Conservation (phyloP, 768 basidiomycete species). For the Calocybe gangraenosa region DNA sequence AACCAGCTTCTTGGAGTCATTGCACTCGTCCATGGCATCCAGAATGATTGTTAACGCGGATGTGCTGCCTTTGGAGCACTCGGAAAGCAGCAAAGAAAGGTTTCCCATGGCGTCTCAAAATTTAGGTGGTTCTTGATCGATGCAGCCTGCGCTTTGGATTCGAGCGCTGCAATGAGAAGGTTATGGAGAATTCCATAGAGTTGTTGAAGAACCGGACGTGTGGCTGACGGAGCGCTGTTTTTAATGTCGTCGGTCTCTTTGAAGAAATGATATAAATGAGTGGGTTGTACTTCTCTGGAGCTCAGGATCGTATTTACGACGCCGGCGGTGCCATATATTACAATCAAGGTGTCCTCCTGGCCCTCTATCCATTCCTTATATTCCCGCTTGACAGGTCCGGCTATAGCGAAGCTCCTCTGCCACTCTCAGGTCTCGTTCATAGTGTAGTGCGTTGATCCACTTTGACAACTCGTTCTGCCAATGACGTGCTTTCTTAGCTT, state of each 20-base stretch:
- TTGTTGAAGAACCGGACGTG: background rate
- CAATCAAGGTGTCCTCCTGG: background rate
- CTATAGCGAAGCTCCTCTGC: background rate
- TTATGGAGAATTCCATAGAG: background rate
- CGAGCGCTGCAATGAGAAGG: background rate
- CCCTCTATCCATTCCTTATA: background rate
- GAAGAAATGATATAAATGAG: background rate
- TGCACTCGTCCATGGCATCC: conserved; percentile 2
- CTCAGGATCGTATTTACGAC: background rate
- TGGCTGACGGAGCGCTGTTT: background rate
- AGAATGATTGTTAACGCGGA: background rate
- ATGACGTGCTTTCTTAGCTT: background rate
- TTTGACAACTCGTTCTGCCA: background rate
- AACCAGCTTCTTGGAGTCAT: background rate
- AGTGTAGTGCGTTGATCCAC: background rate
- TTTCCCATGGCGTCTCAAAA: background rate
- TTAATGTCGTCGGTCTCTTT: background rate
- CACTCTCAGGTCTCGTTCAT: background rate
- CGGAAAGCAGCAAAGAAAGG: background rate
- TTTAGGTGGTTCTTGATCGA: background rate
- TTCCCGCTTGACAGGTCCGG: background rate
- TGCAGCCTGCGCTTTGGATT: background rate
- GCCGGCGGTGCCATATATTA: background rate
- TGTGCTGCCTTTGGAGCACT: background rate
- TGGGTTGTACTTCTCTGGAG: background rate